These are phyloP conservation scores for Puccinia novopanici DNA, from an alignment of 1,284 basidiomycete genomes.

Conservation along the genomic window DNA sequence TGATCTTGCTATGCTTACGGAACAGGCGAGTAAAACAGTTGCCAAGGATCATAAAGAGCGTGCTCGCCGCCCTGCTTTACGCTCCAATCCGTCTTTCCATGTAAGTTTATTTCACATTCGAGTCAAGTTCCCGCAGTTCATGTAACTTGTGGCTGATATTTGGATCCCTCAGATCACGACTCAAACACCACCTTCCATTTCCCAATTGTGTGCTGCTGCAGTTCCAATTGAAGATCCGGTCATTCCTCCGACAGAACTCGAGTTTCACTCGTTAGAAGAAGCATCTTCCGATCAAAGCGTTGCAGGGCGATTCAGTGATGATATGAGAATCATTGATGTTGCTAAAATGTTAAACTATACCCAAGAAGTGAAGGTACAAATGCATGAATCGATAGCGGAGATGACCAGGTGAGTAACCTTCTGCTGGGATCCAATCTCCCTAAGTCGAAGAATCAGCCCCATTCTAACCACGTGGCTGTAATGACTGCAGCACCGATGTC, in stretches of 20 bases:
- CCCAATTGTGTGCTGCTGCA: constrained; percentile 33
- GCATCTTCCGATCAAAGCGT: constrained; percentile 22
- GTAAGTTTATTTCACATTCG: not conserved
- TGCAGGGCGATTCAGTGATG: constrained; percentile 49
- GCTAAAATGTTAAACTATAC: constrained; percentile 51
- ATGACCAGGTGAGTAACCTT: constrained; percentile 25
- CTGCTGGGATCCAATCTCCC: too few species aligned
- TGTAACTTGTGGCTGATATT: constrained; percentile 10
- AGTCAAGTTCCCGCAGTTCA: not conserved
- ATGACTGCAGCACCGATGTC: constrained; percentile 30
- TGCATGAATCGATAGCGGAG: constrained; percentile 44
- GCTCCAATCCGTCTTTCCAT: constrained; percentile 27
- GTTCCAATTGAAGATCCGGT: constrained; percentile 32
- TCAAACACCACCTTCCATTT: constrained; percentile 25
- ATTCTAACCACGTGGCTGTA: not conserved
- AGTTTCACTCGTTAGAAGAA: constrained; percentile 34
- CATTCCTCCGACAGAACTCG: constrained; percentile 33
- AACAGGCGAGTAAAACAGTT: constrained; percentile 19
- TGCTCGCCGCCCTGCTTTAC: constrained; percentile 4
- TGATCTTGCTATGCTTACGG: constrained; percentile 40
- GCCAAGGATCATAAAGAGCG: not conserved
- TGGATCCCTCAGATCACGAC: constrained; percentile 35
- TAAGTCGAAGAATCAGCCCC: not conserved
- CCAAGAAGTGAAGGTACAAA: constrained; percentile 34
- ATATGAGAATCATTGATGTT: constrained; percentile 50